Conservation (phyloP, 2,329 filamentous ascomycete genomes). For the Ceratocystiopsis minuta region DNA sequence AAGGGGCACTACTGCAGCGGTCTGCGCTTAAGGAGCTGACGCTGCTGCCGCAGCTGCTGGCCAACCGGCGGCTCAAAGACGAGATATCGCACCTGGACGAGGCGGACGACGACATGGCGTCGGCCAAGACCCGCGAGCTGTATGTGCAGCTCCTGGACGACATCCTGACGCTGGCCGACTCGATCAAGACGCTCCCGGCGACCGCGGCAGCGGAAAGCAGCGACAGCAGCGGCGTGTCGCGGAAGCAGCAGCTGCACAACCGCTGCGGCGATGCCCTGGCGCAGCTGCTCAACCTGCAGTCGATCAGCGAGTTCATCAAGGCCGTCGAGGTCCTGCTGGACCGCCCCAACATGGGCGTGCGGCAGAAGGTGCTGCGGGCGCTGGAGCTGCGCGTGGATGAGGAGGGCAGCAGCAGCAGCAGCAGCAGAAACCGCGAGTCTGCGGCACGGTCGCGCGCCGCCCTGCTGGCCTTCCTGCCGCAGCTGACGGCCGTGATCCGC, state of each 20-base stretch:
- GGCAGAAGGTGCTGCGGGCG: conserved; percentile 62
- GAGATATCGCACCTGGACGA: conserved; percentile 39
- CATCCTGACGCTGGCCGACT: conserved; percentile 46
- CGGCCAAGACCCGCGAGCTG: conserved; percentile 46
- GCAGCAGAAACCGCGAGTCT: too few species aligned
- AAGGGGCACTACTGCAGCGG: conserved; percentile 28
- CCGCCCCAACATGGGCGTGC: conserved; percentile 54
- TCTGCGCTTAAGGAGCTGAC: conserved; percentile 36
- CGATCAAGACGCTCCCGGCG: conserved; percentile 25
- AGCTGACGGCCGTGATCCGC: conserved; percentile 58
- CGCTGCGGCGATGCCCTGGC: conserved; percentile 54
- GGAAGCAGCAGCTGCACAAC: conserved; percentile 30
- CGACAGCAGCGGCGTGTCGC: neutral
- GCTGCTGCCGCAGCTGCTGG: conserved; percentile 38
- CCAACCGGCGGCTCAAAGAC: conserved; percentile 35
- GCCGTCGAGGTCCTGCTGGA: conserved; percentile 69
- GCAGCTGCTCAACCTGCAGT: conserved; percentile 66
- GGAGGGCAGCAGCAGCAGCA: conserved; percentile 29
- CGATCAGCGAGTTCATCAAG: conserved; percentile 75
- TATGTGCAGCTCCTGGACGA: conserved; percentile 52
- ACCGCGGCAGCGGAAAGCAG: neutral
- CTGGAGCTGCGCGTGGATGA: conserved; percentile 63
- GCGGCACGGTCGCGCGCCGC: conserved; percentile 38
- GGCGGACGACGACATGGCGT: conserved; percentile 47
- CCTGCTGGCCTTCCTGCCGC: conserved; percentile 62